phyloP scores from a whole-genome alignment of 257 asterid genomes.

The Primulina tabacum region DNA sequence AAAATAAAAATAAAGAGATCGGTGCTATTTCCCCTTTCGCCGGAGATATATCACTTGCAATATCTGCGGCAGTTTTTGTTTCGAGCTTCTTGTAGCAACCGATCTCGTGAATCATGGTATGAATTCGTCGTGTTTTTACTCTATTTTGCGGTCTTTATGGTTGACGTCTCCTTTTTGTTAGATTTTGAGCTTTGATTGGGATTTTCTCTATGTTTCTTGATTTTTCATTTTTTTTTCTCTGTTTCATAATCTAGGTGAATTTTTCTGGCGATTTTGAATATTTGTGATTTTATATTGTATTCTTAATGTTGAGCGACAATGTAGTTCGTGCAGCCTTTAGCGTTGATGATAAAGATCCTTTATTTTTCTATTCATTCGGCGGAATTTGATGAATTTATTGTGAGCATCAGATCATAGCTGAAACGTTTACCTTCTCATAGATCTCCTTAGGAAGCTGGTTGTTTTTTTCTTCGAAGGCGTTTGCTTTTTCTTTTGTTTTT shows the following conservation, averaged over 20 bases:
- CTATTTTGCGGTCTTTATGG: background rate
- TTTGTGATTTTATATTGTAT: background rate
- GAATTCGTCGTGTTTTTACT: background rate
- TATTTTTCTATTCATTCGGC: background rate
- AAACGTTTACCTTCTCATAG: background rate
- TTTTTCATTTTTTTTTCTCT: background rate
- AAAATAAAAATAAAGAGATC: constrained; percentile 19
- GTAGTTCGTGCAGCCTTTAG: background rate
- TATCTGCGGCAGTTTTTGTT: constrained; percentile 28
- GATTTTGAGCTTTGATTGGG: background rate
- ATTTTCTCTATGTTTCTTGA: too few species aligned
- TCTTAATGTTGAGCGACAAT: background rate
- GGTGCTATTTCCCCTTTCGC: constrained; percentile 22
- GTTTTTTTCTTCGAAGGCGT: background rate
- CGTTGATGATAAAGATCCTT: too few species aligned
- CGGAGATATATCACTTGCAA: constrained; percentile 26
- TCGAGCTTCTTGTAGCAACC: constrained; percentile 11
- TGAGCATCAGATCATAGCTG: background rate
- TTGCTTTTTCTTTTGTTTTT: too few species aligned
- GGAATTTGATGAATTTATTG: background rate
- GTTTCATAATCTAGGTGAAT: background rate
- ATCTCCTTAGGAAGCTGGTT: constrained; percentile 3
- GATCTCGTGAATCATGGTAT: constrained; percentile 48
- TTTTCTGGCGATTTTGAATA: background rate
- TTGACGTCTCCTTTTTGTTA: constrained; percentile 1